A percentile compares a stretch with the other conserved stretches of the same genome.
Evolutionary conservation across 306 rosid genomes (phyloP).

Genomic region (Sindora glabra): DNA sequence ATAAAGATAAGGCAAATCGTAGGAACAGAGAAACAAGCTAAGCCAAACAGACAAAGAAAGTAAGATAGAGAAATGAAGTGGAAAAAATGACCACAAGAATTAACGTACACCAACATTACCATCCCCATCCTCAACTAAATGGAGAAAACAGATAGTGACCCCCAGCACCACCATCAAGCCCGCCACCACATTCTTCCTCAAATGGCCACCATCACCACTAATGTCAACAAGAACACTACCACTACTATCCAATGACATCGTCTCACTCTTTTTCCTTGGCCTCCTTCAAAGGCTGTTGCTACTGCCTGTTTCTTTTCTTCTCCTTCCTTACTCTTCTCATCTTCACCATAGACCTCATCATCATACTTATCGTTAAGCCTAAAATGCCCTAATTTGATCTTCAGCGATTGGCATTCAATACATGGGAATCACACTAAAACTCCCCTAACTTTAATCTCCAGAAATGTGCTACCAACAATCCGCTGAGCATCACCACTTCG

Average conservation of each 20-base stretch:
- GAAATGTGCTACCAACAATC: background rate
- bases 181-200: background rate
- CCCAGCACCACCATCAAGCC: background rate
- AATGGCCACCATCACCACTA: background rate
- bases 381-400: slow-evolving; percentile 96
- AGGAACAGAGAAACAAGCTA: background rate
- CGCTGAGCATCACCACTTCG: slow-evolving; percentile 40
- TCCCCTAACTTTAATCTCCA: slow-evolving; percentile 6
- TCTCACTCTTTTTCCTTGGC: slow-evolving; percentile 49
- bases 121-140: background rate
- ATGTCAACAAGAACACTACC: background rate
- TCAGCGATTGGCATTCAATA: slow-evolving; percentile 74
- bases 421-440: slow-evolving; percentile 63
- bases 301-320: slow-evolving; percentile 82
- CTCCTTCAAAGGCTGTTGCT: slow-evolving; percentile 83
- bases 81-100: slow-evolving; percentile 17
- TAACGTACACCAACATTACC: background rate
- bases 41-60: background rate
- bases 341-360: slow-evolving; percentile 53
- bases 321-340: slow-evolving; percentile 75
- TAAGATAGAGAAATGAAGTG: no score
- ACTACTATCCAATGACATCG: slow-evolving; percentile 34
- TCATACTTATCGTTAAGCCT: slow-evolving; percentile 77
- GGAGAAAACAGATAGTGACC: slow-evolving; percentile 8
- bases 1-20: no score